Evolutionary conservation across 2,329 filamentous ascomycete species (phyloP).

Genomic region (Microdochium nivale): DNA sequence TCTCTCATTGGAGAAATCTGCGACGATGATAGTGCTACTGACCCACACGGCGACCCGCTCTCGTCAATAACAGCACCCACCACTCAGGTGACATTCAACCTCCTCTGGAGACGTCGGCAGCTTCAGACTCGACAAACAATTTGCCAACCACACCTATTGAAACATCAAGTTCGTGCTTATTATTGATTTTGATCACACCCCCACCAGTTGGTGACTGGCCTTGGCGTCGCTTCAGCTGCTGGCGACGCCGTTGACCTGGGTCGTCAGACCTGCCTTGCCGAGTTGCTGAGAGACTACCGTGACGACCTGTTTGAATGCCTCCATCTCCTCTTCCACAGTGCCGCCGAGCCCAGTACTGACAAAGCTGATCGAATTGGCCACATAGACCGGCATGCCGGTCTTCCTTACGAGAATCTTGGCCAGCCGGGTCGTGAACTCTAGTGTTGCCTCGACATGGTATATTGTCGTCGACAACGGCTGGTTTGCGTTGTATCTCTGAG

Average conservation of each 20-base stretch:
- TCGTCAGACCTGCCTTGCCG: background rate
- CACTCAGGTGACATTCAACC: too few relatives aligned
- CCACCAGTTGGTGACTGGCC: too few relatives aligned
- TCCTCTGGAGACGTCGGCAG: too few relatives aligned
- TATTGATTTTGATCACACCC: too few relatives aligned
- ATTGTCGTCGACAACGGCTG: slow-evolving; percentile 71
- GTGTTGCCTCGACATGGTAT: slow-evolving; percentile 63
- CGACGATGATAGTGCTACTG: slow-evolving; percentile 1
- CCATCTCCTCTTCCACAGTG: slow-evolving; percentile 88
- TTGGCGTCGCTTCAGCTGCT: background rate
- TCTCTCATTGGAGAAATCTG: background rate
- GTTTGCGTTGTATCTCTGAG: slow-evolving; percentile 40
- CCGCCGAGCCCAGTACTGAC: slow-evolving; percentile 66
- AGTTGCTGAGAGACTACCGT: slow-evolving; percentile 56
- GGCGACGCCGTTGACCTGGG: background rate
- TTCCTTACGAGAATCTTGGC: slow-evolving; percentile 76
- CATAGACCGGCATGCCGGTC: slow-evolving; percentile 70
- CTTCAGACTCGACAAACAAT: too few relatives aligned
- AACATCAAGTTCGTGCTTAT: too few relatives aligned
- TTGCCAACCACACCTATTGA: too few relatives aligned
- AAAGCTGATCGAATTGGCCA: slow-evolving; percentile 80
- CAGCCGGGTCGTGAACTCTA: slow-evolving; percentile 81
- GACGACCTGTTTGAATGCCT: slow-evolving; percentile 69
- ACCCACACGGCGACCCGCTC: background rate
- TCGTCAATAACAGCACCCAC: too few relatives aligned